Base-by-base conservation (phyloP, 805 yeast species). In the Hanseniaspora jakobsenii region DNA sequence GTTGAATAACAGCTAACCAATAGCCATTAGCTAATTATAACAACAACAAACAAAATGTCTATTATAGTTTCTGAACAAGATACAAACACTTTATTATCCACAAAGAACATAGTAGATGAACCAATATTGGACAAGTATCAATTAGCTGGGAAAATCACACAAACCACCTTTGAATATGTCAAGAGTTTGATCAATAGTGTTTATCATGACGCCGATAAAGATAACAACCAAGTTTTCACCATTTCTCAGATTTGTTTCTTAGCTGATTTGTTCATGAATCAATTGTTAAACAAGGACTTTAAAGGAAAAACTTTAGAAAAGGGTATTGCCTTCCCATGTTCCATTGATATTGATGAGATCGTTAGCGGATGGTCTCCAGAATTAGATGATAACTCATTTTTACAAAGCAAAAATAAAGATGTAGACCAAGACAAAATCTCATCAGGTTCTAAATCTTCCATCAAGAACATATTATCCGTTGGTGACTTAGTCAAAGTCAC, bases 241-340 rank as follows among this genome's bases (percentile, higher is more conserved):
- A 55, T 67, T 31, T 73, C 80, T 29, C 93, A 86, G 55, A 67
- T 91, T 50, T 87, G 96, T 67, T 61, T 83, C 28, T 65, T 80
- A 37, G 83, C 94, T 36, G 97, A 91, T 61, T 73, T 81, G 27
- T 81, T 77, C 62, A 63, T 89, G 57, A 64, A 67, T 39, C 65
- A 73, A 34, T 71, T 86, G 46, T 66, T 81, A 43, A 67, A 67
- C 47, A 70, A 66, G 45, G 78, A 71, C 26, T 87, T 73, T 63
- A 78, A 67, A 53, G 70, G 70, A 51, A 69, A 70, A 39, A 80
- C 78, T 24, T 70, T 73, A 52, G 99, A 91, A 67, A 85, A 81
- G 64, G 95, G 97, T 48, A 82, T 91, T 58, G 83, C 95, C 8
- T 74, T 73, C 49, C 98, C 99, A n/a, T 86, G 86, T 14, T 73